Evolutionary conservation across 1,284 basidiomycete genomes (phyloP).

Genomic region (Sphagnurus paluster): DNA sequence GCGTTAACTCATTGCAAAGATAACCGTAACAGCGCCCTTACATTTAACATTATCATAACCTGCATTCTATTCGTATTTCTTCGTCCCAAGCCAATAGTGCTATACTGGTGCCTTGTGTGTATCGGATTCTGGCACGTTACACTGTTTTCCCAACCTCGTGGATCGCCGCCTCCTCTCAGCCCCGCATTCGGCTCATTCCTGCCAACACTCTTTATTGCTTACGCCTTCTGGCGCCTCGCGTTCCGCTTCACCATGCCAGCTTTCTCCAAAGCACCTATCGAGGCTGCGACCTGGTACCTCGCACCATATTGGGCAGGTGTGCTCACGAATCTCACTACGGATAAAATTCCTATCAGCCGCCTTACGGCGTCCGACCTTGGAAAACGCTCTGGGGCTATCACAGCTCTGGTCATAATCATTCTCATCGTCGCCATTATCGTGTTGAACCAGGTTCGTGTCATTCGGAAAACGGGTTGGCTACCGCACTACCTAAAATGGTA

Average conservation of each 20-base stretch:
- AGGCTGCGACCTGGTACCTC: constrained; percentile 74
- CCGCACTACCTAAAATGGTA: constrained; percentile 76
- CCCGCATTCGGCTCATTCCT: constrained; percentile 77
- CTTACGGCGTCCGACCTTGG: constrained; percentile 71
- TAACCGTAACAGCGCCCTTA: constrained; percentile 65
- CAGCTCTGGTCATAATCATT: constrained; percentile 70
- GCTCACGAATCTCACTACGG: constrained; percentile 63
- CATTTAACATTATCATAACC: constrained; percentile 69
- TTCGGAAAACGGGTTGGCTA: constrained; percentile 82
- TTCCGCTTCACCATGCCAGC: constrained; percentile 76
- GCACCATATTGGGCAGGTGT: constrained; percentile 83
- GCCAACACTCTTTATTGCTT: constrained; percentile 77
- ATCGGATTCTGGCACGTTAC: constrained; percentile 88
- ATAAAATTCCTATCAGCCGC: constrained; percentile 73
- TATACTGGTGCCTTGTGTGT: constrained; percentile 79
- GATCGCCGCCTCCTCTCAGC: constrained; percentile 67
- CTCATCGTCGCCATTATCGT: constrained; percentile 60
- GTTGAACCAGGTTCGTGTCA: constrained; percentile 80
- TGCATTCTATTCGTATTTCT: constrained; percentile 71
- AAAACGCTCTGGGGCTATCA: constrained; percentile 69
- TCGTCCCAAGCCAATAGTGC: constrained; percentile 69
- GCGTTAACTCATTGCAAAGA: constrained; percentile 68
- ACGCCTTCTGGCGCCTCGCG: constrained; percentile 78
- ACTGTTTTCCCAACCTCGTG: constrained; percentile 77
- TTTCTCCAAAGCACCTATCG: constrained; percentile 69